Conservation (phyloP, 1,284 basidiomycete species). For the Thecaphora thlaspeos region DNA sequence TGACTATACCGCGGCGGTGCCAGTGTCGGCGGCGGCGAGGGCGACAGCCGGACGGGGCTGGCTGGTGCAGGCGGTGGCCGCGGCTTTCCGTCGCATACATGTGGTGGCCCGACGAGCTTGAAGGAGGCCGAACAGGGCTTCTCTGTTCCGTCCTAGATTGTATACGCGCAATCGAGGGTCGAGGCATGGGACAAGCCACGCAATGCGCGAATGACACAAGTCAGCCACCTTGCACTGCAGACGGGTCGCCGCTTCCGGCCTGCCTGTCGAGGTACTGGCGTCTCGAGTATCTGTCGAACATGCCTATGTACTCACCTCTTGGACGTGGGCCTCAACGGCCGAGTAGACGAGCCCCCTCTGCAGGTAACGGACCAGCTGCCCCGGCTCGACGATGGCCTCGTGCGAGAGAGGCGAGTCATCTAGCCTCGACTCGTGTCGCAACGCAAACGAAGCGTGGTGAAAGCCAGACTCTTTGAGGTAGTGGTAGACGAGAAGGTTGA, state of each 20-base stretch:
- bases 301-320: slow-evolving; percentile 3
- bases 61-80: slow-evolving; percentile 23
- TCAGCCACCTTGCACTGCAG: no score
- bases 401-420: slow-evolving; percentile 52
- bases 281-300: no score
- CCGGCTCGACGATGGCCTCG: slow-evolving; percentile 53
- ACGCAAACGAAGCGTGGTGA: slow-evolving; percentile 47
- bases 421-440: slow-evolving; percentile 53
- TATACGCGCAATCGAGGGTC: no score
- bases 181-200: no score
- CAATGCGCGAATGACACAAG: no score
- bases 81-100: slow-evolving; percentile 48
- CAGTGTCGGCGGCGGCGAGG: slow-evolving; percentile 18
- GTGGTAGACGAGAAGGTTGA: slow-evolving; percentile 56
- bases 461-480: slow-evolving; percentile 57
- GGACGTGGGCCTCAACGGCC: slow-evolving; percentile 50
- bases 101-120: slow-evolving; percentile 43
- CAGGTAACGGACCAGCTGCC: slow-evolving; percentile 46
- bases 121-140: slow-evolving; percentile 48
- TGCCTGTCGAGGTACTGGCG: no score
- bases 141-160: slow-evolving; percentile 42
- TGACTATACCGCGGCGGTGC: not conserved
- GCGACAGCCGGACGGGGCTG: slow-evolving; percentile 30
- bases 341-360: slow-evolving; percentile 55
- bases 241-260: no score